Base-by-base conservation (phyloP, 2,329 filamentous ascomycete genomes). In the Pestalotiopsis sp. region DNA sequence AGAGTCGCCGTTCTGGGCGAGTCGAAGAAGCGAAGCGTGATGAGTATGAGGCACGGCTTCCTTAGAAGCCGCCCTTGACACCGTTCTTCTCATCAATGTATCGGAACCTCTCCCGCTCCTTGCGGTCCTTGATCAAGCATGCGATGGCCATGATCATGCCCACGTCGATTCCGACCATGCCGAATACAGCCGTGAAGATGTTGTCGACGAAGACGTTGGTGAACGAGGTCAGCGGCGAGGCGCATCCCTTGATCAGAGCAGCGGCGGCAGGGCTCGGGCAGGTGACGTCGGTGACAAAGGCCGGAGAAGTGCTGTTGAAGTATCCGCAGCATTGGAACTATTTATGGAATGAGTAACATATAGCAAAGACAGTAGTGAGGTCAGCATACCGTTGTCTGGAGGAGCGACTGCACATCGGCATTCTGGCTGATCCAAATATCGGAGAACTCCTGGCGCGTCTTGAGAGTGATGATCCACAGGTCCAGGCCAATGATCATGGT, bases 251-350 rank as follows among this genome's bases (percentile, higher is more conserved):
- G 77, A 91, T 87, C 45, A 92, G 85, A 14, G 91, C 90, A 2
- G 93, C 92, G 49, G 90, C 87, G 2, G 92, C 88, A 6, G 91
- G 88, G 76, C 90, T 93, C 11, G 89, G 86, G 79, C 93, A 96
- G 1, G 86, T 88, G 5, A 79, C 72, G 74, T 95, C 91, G 68
- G 87, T 89, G 71, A 93, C 84, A 78, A 95, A 95, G 65, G 90
- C 89, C 12, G 92, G 91, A 13, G 88, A 86, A 4, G 90, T 91
- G 78, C 87, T 89, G 81, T 94, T 93, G 73, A 88, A 82, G 82
- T 93, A 96, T 70, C 93, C 93, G 75, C 93, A 96, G 87, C 93
- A 96, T 74, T 89, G 78, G 78, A 95, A 95, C 90, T 94, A n/a
- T 39, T 41, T 13, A 11, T 13, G n/a, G 4, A 5, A 14, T 60